Percentiles rank a stretch among this genome's conserved stretches.
phyloP scores from a whole-genome alignment of 73 alveolate genomes.

The Symbiodinium natans region DNA sequence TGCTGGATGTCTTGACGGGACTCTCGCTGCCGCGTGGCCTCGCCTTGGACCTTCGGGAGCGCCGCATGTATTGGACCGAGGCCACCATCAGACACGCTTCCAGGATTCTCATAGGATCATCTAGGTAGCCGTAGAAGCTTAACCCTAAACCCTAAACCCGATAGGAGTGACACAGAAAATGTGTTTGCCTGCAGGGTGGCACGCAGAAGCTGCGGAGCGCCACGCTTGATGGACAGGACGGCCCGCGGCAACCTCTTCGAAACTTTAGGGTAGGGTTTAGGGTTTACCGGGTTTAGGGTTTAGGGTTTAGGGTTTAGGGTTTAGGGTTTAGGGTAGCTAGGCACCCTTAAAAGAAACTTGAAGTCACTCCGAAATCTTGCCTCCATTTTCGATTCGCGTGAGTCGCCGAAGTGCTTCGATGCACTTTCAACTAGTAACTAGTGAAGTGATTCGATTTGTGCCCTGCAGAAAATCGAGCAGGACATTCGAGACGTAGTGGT shows the following conservation, averaged over 20 bases:
- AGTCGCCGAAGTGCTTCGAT: background rate
- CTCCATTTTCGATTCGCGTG: background rate
- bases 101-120: too few relatives aligned
- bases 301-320: background rate
- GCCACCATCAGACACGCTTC: too few relatives aligned
- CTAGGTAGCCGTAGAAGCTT: too few relatives aligned
- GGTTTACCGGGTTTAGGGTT: background rate
- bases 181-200: slow-evolving; percentile 6
- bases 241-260: background rate
- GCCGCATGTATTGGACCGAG: slow-evolving; percentile 67
- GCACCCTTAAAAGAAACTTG: background rate
- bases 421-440: too few relatives aligned
- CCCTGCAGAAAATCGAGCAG: too few relatives aligned
- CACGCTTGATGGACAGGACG: slow-evolving; percentile 28
- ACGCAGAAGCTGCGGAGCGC: slow-evolving; percentile 56
- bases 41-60: slow-evolving; percentile 32
- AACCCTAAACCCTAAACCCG: too few relatives aligned
- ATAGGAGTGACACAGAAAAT: background rate
- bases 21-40: slow-evolving; percentile 70
- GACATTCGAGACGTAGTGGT: background rate
- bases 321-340: background rate
- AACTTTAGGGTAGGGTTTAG: too few relatives aligned
- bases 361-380: background rate
- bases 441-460: too few relatives aligned
- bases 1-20: slow-evolving; percentile 34